phyloP scores from a whole-genome alignment of 1,139 yeast genomes.

The Candida sp. region DNA sequence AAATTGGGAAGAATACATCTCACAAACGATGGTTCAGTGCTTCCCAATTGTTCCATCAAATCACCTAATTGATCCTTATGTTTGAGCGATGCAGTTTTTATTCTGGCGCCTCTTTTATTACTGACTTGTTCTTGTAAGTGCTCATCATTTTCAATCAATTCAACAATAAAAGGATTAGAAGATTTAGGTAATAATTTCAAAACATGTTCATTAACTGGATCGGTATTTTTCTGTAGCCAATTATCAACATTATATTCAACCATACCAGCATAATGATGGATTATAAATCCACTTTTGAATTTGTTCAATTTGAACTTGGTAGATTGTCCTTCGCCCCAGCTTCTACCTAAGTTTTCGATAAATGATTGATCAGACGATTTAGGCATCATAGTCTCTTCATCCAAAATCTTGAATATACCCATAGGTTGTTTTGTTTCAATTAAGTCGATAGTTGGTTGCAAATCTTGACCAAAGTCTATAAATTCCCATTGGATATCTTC shows the following conservation, averaged over 20 bases:
- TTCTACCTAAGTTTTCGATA: conserved; percentile 69
- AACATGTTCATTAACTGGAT: conserved; percentile 82
- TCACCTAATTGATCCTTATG: conserved; percentile 79
- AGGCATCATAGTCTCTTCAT: conserved; percentile 96
- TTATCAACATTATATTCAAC: conserved; percentile 91
- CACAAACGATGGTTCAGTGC: conserved; percentile 95
- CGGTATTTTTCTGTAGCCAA: conserved; percentile 94
- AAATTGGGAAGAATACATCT: conserved; percentile 93
- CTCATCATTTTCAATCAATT: conserved; percentile 23
- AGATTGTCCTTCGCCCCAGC: conserved; percentile 57
- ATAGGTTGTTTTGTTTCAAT: conserved; percentile 77
- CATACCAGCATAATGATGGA: conserved; percentile 92
- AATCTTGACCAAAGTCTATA: conserved; percentile 94
- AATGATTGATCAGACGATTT: conserved; percentile 82
- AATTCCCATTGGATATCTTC: conserved; percentile 97
- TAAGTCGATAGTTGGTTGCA: conserved; percentile 91
- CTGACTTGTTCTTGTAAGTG: conserved; percentile 8
- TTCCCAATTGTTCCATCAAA: conserved; percentile 68
- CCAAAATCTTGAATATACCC: conserved; percentile 85
- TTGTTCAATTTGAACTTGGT: conserved; percentile 71
- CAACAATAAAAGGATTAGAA: conserved; percentile 42
- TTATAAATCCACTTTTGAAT: conserved; percentile 64
- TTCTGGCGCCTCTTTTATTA: conserved; percentile 19
- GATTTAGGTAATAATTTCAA: conserved; percentile 58
- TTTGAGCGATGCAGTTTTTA: conserved; percentile 83